Evolutionary conservation across 495 filamentous ascomycete species (phyloP), one percentile per base, ranked within the genome.

Genomic region (Penicillium paxilli): DNA sequence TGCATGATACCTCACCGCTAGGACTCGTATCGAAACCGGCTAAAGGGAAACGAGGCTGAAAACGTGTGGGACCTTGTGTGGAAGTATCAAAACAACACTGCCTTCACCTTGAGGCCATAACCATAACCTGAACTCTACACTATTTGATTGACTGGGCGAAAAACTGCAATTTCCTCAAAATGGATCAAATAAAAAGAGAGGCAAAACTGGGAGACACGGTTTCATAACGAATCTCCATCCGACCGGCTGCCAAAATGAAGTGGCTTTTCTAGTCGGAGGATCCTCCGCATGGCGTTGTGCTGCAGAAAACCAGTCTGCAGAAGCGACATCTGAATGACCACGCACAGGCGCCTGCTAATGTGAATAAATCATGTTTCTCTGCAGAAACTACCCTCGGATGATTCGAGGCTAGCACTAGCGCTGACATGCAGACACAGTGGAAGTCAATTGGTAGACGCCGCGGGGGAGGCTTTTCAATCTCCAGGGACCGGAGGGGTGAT

Each of bases 241-340:
- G 30, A 32, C 35, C 35, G 16, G 12, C n/a, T 12, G 35, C 26
- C 11, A 58, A 32, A 19, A 19, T 16, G 10, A 41, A 4, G 28
- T 54, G 33, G 50, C 50, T 54, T 54, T 30, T 37, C 35, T 57
- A 56, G 49, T 50, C 60, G 60, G 60, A 60, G 57, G 20, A 28
- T 41, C 10, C 60, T 60, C 60, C 60, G 55, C 59, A 54, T 52
- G 40, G 51, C 45, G 42, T 17, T 51, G n/a, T n/a, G 47, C 40
- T 42, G 40, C 40, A 42, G 40, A 23, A 38, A 6, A 8, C 11
- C 35, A 22, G 40, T 23, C 40, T 42, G 20, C 19, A 42, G 5
- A 21, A 42, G 40, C 20, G 40, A 42, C 40, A 23, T 16, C 5
- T 37, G 33, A 4, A 6, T 11, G 10, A 14, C 33, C 8, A 37